Evolutionary conservation across 495 filamentous ascomycete species (phyloP), one percentile per base, ranked within the genome.

Genomic region (Podospora sp.): DNA sequence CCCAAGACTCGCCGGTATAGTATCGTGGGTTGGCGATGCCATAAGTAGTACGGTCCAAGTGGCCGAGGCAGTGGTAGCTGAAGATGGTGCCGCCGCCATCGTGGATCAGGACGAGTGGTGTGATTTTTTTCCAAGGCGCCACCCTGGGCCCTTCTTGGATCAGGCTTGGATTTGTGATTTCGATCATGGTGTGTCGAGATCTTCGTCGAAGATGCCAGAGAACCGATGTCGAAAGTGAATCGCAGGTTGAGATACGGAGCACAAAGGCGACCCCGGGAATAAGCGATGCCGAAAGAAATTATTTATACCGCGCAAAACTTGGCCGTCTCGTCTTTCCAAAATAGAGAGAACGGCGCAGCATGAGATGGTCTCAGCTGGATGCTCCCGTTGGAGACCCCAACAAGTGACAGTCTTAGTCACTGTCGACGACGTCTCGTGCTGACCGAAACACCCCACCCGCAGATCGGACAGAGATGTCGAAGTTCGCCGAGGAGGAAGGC

Each of bases 71-170:
- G 69, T 78, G 72, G 71, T 82, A 82, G 35, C 67, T 71, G 58
- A 78, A 78, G 22, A 73, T 73, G 14, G 79, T 81, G 68, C 80
- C 80, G 63, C 80, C 78, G 63, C 79, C 80, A 65, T 82, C 80
- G 62, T 82, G 80, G 51, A 82, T 75, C 21, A 82, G 72, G 18
- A 82, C 68, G 20, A 82, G 68, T 18, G 80, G 76, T 22, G 71
- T 69, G 16, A 61, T 52, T 27, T 60, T 62, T 2, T 63, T 16
- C 60, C 53, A 63, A 11, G 62, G 49, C 20, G 29, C 27, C 1
- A 53, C 12, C 0, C 33, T 26, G 14, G 61, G 60, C 40, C 25
- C 24, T 26, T 63, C 63, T 61, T 78, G 75, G 68, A 77, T 72
- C n/a, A 73, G 55, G 58, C 29, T 63, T 1, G 71, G 76, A 60